Conservation (phyloP, 1,284 basidiomycete species). For the Papiliotrema nemorosa region DNA sequence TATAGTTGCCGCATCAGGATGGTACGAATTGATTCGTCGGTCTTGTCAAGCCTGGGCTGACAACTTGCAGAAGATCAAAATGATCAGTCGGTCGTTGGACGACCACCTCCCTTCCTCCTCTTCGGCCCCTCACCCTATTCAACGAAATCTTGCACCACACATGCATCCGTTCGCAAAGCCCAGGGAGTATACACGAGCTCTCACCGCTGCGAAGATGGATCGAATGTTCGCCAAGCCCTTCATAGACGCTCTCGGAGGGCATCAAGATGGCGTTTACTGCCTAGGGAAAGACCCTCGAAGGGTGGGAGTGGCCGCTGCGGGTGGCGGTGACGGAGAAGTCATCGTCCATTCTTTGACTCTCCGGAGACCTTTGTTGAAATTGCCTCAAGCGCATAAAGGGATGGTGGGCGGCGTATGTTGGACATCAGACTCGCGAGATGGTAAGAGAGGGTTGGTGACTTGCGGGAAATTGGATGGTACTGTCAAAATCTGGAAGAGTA, state of each 20-base stretch:
- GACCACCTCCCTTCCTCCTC: conserved; percentile 50
- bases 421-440: conserved; percentile 50
- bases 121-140: conserved; percentile 59
- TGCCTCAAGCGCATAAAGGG: conserved; percentile 82
- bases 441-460: conserved; percentile 68
- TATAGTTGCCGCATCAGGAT: no score
- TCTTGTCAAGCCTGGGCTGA: neutral
- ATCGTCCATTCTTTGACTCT: conserved; percentile 82
- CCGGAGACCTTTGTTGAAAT: conserved; percentile 62
- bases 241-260: conserved; percentile 83
- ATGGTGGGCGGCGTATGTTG: conserved; percentile 72
- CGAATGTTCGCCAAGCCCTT: conserved; percentile 97
- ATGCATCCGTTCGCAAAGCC: conserved; percentile 92
- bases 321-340: conserved; percentile 92
- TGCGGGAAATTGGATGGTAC: conserved; percentile 83
- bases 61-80: conserved; percentile 49
- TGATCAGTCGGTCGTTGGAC: conserved; percentile 50
- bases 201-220: conserved; percentile 95
- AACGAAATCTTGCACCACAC: conserved; percentile 87
- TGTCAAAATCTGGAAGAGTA: conserved; percentile 81
- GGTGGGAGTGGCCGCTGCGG: conserved; percentile 80
- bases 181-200: conserved; percentile 86
- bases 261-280: conserved; percentile 91
- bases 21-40: no score
- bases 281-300: conserved; percentile 74